Conservation (phyloP, 2,329 filamentous ascomycete species). For the Exophiala bonariae region DNA sequence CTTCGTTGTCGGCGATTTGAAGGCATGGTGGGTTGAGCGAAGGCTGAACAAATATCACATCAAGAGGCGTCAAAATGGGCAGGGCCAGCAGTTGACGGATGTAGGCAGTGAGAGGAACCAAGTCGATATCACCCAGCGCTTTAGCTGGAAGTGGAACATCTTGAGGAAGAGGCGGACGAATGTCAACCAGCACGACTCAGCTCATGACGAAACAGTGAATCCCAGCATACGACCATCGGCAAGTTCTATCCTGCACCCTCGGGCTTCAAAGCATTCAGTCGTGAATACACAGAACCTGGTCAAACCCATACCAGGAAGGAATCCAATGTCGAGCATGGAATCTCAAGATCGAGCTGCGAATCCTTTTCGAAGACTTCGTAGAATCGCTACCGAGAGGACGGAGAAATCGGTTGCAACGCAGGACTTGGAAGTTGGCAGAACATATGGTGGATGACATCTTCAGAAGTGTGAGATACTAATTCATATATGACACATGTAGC, state of each 20-base stretch:
- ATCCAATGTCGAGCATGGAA: slow-evolving; percentile 11
- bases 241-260: slow-evolving; percentile 1
- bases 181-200: neutral
- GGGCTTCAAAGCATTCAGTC: slow-evolving; percentile 1
- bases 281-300: neutral
- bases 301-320: neutral
- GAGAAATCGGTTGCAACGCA: slow-evolving; percentile 10
- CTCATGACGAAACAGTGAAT: neutral
- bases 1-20: slow-evolving; percentile 15
- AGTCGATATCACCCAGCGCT: neutral
- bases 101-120: neutral
- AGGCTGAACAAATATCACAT: slow-evolving; percentile 1
- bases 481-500: no score
- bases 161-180: neutral
- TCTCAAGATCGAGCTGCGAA: slow-evolving; percentile 3
- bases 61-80: neutral
- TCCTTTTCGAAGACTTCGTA: neutral
- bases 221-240: neutral
- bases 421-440: slow-evolving; percentile 7
- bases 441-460: neutral
- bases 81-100: neutral
- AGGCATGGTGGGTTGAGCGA: slow-evolving; percentile 6
- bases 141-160: neutral
- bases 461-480: no score
- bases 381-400: neutral